phyloP scores from a whole-genome alignment of 805 yeast genomes.

The Lipomyces chichibuensis region DNA sequence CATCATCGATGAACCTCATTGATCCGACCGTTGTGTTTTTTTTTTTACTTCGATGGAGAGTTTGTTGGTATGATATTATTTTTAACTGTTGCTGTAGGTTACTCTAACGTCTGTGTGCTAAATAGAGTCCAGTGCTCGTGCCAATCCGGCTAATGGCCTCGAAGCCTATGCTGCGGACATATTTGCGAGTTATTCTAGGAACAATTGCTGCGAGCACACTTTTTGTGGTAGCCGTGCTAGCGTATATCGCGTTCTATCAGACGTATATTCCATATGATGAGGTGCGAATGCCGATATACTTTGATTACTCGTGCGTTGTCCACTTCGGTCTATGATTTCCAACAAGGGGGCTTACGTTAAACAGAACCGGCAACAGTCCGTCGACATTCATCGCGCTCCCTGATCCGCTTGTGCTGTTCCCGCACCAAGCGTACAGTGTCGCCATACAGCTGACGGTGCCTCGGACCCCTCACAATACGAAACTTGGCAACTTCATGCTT shows the following conservation, averaged over 20 bases:
- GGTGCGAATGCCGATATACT: conserved; percentile 25
- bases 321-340: background rate
- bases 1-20: background rate
- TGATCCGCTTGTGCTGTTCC: conserved; percentile 5
- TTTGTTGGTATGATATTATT: background rate
- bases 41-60: background rate
- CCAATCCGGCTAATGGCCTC: conserved; percentile 17
- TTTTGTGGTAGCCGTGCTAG: conserved; percentile 18
- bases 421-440: conserved; percentile 39
- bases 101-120: background rate
- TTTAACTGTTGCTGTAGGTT: background rate
- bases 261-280: conserved; percentile 30
- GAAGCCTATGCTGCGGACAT: conserved; percentile 23
- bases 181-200: conserved; percentile 22
- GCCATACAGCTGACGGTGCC: conserved; percentile 42
- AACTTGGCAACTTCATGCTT: conserved; percentile 44
- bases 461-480: conserved; percentile 39
- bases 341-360: background rate
- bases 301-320: conserved; percentile 23
- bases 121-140: conserved; percentile 6
- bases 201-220: conserved; percentile 7
- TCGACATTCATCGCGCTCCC: conserved; percentile 14
- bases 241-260: conserved; percentile 27
- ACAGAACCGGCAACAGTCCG: conserved; percentile 7
- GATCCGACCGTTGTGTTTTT: background rate